Percentiles rank a stretch among this genome's conserved stretches.
Conservation (phyloP, 176 grass and related monocot species). For the Aegilops tauschii region DNA sequence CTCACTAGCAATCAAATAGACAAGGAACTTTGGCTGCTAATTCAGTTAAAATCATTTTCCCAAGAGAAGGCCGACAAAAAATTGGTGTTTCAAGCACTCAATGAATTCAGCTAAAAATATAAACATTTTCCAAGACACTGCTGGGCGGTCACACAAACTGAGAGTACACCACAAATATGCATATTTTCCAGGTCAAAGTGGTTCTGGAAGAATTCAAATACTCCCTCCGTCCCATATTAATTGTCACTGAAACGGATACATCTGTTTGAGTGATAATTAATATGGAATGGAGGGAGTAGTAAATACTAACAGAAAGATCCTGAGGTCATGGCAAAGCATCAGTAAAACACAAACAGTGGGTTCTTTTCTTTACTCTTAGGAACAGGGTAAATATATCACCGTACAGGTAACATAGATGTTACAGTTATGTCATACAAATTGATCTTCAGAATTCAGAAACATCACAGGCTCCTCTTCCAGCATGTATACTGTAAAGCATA, state of each 20-base stretch:
- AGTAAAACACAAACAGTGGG: not conserved
- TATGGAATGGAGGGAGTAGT: no score
- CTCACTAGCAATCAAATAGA: not conserved
- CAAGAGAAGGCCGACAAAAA: not conserved
- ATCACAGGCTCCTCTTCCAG: not conserved
- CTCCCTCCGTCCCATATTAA: no score
- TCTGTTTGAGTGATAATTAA: no score
- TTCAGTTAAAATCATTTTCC: not conserved
- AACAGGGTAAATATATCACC: not conserved
- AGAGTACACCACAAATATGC: not conserved
- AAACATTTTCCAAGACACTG: not conserved
- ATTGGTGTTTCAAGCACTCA: not conserved
- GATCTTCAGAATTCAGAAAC: slow-evolving; percentile 13
- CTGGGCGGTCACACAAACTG: not conserved
- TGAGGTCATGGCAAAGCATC: not conserved
- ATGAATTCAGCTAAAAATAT: not conserved
- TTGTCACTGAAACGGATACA: no score
- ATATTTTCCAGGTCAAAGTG: not conserved
- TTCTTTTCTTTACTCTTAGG: not conserved
- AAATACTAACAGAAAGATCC: not conserved
- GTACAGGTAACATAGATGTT: not conserved
- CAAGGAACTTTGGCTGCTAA: not conserved
- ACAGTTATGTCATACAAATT: slow-evolving; percentile 19
- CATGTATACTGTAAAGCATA: not conserved
- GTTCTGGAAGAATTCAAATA: not conserved